Conservation (phyloP, 1,284 basidiomycete genomes). For the Pascua sp. region DNA sequence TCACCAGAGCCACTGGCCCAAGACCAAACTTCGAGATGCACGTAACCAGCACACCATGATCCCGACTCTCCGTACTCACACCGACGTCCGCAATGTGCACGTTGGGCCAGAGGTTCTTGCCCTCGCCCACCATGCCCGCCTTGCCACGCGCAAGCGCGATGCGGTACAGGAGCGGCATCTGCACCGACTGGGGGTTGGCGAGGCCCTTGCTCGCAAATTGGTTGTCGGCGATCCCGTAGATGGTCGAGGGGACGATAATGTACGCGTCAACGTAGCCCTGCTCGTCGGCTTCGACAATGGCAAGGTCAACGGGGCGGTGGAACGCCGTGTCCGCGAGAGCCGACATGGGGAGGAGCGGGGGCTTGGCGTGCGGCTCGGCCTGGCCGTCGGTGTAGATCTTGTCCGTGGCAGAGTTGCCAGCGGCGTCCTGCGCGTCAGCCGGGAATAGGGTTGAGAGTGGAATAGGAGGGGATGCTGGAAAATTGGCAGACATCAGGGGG, state of each 20-base stretch:
- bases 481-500: no score
- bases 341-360: slow-evolving; percentile 40
- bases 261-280: slow-evolving; percentile 41
- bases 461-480: neutral
- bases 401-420: slow-evolving; percentile 13
- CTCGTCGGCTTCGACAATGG: slow-evolving; percentile 43
- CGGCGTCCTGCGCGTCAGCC: neutral
- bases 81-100: slow-evolving; percentile 22
- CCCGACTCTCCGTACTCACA: neutral
- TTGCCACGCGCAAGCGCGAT: slow-evolving; percentile 40
- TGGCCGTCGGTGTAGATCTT: slow-evolving; percentile 40
- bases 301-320: slow-evolving; percentile 40
- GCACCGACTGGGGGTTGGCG: slow-evolving; percentile 36
- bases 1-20: no score
- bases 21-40: no score
- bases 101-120: slow-evolving; percentile 29
- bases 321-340: slow-evolving; percentile 24
- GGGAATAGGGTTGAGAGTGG: neutral
- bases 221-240: slow-evolving; percentile 44
- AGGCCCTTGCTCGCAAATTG: slow-evolving; percentile 38
- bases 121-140: slow-evolving; percentile 44
- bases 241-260: slow-evolving; percentile 49
- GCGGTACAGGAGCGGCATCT: slow-evolving; percentile 41
- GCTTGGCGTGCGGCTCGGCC: slow-evolving; percentile 24
- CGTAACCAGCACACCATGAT: neutral